Base-by-base conservation (phyloP, 2,329 filamentous ascomycete species). In the Penicillium sp. region DNA sequence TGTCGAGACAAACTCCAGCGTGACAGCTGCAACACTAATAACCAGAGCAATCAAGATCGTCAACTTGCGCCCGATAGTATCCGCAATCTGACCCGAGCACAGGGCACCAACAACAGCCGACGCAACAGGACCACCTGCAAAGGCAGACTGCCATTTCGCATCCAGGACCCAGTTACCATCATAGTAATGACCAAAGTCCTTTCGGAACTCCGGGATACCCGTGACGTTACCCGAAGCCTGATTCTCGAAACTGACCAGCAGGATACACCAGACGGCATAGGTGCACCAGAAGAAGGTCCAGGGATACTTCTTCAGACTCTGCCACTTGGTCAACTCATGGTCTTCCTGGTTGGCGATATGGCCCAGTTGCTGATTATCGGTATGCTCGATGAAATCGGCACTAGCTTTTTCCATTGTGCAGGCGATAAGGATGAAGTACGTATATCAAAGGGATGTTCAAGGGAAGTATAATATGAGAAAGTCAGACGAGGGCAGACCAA, bases 141-240 rank as follows among this genome's bases (percentile, higher is more conserved):
- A 81, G 5, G 80, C 79, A 22, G 72, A 74, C 63, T 82, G 79
- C 80, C 80, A 82, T 16, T 76, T 73, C 3, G 78, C 75, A 14
- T 75, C 67, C 8, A 82, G 66, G 6, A 80, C 78, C 68, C 77
- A 81, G 57, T 68, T 68, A 0, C 71, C 75, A 1, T 74, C 70
- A 48, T 71, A 78, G 6, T 65, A 57, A 48, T 72, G 65, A 0
- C 79, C 80, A 66, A 82, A 82, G 63, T 82, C 79, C 60, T 81
- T 74, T 37, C 79, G 72, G 65, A 82, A 82, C 57, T 77, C 61
- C 2, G 80, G 80, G n/a, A 82, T 78, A 25, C 78, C 74, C 43
- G 81, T 72, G 26, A 80, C 75, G 55, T 70, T 64, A 26, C 59
- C 48, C 1, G 61, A 59, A 11, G 61, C 61, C 49, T 64, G 61